Percentiles rank a stretch among this genome's conserved stretches.
Conservation (phyloP, 2,329 filamentous ascomycete genomes). For the Tolypocladium cylindrosporum region DNA sequence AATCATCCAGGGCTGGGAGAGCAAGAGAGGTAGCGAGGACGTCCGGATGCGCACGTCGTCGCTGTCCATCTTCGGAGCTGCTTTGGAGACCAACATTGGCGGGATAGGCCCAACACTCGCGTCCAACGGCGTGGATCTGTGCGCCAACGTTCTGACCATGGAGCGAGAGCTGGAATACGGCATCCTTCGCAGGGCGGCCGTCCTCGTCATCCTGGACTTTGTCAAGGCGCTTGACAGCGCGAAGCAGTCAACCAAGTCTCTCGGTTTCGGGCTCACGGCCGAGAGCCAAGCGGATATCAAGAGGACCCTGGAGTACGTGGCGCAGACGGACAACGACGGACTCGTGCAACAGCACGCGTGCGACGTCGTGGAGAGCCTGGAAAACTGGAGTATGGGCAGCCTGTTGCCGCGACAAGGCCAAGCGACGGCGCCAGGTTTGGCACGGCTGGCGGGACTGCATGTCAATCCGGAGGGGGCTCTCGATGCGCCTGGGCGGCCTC, state of each 20-base stretch:
- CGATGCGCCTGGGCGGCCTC: constrained; percentile 14
- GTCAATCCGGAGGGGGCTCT: constrained; percentile 19
- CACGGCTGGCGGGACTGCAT: constrained; percentile 26
- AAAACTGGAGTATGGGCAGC: constrained; percentile 47
- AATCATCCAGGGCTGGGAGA: constrained; percentile 59
- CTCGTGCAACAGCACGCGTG: constrained; percentile 57
- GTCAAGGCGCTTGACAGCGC: constrained; percentile 48
- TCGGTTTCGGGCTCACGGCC: constrained; percentile 44
- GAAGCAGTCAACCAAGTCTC: constrained; percentile 30
- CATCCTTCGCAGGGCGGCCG: constrained; percentile 57
- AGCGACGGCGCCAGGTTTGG: constrained; percentile 13
- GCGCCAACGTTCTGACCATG: constrained; percentile 50
- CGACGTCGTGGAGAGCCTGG: constrained; percentile 57
- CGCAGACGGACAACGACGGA: constrained; percentile 55
- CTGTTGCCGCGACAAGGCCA: constrained; percentile 28
- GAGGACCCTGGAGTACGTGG: constrained; percentile 53
- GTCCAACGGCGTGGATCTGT: constrained; percentile 50
- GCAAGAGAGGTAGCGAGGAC: constrained; percentile 56
- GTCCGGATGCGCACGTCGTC: constrained; percentile 60
- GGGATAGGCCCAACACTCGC: constrained; percentile 44
- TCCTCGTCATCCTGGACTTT: constrained; percentile 52
- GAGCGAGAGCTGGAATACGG: constrained; percentile 50
- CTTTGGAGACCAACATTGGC: constrained; percentile 49
- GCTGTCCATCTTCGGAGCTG: constrained; percentile 51
- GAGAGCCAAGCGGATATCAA: constrained; percentile 51